phyloP scores from a whole-genome alignment of 164 flowering plant species.

The Aristolochia californica region DNA sequence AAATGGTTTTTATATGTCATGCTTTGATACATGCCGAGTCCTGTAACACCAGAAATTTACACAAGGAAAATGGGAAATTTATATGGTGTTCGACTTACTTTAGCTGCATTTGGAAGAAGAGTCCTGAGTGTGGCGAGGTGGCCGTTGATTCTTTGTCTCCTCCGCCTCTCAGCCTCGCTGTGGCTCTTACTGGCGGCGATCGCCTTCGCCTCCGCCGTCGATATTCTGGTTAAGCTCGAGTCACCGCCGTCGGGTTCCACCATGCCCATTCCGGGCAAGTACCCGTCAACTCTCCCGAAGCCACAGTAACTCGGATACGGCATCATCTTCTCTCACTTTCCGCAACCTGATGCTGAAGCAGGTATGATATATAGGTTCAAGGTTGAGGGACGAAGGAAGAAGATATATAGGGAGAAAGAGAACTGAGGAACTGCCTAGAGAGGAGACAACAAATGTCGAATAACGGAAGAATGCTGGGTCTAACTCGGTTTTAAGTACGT shows the following conservation, averaged over 20 bases:
- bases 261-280: background rate
- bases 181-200: slow-evolving; percentile 46
- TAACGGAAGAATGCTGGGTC: too few relatives aligned
- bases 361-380: too few relatives aligned
- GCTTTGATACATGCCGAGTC: too few relatives aligned
- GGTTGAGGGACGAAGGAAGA: background rate
- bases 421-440: too few relatives aligned
- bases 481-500: too few relatives aligned
- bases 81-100: too few relatives aligned
- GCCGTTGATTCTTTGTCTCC: slow-evolving; percentile 57
- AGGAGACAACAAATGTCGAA: too few relatives aligned
- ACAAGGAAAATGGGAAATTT: too few relatives aligned
- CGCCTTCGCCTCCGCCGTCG: slow-evolving; percentile 21
- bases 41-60: too few relatives aligned
- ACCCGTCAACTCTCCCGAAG: slow-evolving; percentile 6
- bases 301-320: slow-evolving; percentile 16
- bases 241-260: slow-evolving; percentile 12
- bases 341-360: too few relatives aligned
- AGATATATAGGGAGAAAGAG: too few relatives aligned
- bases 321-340: slow-evolving; percentile 7
- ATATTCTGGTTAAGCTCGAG: slow-evolving; percentile 8
- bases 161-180: slow-evolving; percentile 59
- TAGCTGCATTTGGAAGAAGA: slow-evolving; percentile 45
- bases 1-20: too few relatives aligned
- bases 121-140: slow-evolving; percentile 49